These are phyloP conservation scores for Fusarium clavum DNA, from an alignment of 2,329 filamentous ascomycete genomes.

Conservation along the genomic window DNA sequence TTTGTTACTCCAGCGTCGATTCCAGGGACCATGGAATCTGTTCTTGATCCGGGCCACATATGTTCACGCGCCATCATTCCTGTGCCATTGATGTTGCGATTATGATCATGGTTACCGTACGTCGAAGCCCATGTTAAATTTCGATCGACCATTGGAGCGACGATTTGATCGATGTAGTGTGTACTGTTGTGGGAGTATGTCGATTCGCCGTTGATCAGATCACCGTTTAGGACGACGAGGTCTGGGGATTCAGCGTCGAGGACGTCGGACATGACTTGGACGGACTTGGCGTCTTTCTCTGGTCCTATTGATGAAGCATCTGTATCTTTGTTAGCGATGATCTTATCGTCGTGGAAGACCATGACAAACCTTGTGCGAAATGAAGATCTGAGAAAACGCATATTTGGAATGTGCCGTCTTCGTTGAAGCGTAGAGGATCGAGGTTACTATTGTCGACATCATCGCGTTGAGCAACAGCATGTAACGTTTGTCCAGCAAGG, in stretches of 20 bases:
- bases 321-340: not conserved
- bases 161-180: constrained; percentile 66
- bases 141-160: constrained; percentile 65
- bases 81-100: constrained; percentile 57
- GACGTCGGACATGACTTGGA: constrained; percentile 51
- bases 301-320: constrained; percentile 46
- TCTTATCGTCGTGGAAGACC: accelerated
- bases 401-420: constrained; percentile 33
- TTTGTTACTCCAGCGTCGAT: constrained; percentile 53
- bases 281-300: constrained; percentile 52
- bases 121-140: constrained; percentile 71
- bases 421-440: constrained; percentile 26
- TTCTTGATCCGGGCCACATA: constrained; percentile 40
- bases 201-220: constrained; percentile 75
- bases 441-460: constrained; percentile 25
- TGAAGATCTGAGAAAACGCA: constrained; percentile 37
- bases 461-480: constrained; percentile 4
- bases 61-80: constrained; percentile 43
- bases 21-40: constrained; percentile 38
- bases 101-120: constrained; percentile 76
- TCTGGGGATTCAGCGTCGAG: constrained; percentile 56
- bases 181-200: constrained; percentile 63
- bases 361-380: constrained; percentile 27
- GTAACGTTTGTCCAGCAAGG: constrained; percentile 3
- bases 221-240: constrained; percentile 75